phyloP scores from a whole-genome alignment of 139 green algal genomes.

The Chlorella ohadii region DNA sequence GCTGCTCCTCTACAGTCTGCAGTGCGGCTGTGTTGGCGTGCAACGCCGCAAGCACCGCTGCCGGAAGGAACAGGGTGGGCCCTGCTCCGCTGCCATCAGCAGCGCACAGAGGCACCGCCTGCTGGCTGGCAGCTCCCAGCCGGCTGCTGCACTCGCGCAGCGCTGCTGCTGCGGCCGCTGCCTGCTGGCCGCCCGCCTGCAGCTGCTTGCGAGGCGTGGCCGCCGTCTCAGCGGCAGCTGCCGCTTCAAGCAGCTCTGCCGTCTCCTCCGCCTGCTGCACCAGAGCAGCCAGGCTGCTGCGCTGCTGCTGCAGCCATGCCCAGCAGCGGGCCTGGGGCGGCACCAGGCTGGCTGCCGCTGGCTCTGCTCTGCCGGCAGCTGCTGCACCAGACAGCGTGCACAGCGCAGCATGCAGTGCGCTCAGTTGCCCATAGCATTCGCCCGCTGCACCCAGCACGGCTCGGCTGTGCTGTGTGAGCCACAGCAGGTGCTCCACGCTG shows the following conservation, averaged over 20 bases:
- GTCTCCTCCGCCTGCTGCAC: conserved; percentile 39
- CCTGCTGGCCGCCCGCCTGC: conserved; percentile 19
- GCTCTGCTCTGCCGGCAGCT: background rate
- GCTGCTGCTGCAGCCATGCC: background rate
- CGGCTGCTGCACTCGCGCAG: background rate
- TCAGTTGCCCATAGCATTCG: conserved; percentile 7
- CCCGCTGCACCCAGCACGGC: conserved; percentile 40
- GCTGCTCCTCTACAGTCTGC: conserved; percentile 18
- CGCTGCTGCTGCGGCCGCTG: background rate
- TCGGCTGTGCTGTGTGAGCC: conserved; percentile 75
- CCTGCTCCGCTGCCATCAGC: background rate
- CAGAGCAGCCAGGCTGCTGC: conserved; percentile 45
- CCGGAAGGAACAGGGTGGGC: background rate
- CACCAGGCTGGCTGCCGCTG: background rate
- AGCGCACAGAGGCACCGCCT: background rate
- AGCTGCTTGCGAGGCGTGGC: conserved; percentile 11
- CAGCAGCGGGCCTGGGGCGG: conserved; percentile 5
- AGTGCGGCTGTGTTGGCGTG: conserved; percentile 20
- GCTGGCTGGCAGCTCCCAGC: background rate
- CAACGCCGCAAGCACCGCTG: background rate
- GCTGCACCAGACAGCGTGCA: background rate
- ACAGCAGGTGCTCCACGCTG: conserved; percentile 80
- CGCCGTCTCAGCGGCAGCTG: conserved; percentile 28
- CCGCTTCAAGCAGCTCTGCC: conserved; percentile 51
- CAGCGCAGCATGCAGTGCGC: conserved; percentile 1